Evolutionary conservation across 139 green algal genomes (phyloP), one percentile per base, ranked within the genome.

Genomic region (Chlamydomonas sp.): DNA sequence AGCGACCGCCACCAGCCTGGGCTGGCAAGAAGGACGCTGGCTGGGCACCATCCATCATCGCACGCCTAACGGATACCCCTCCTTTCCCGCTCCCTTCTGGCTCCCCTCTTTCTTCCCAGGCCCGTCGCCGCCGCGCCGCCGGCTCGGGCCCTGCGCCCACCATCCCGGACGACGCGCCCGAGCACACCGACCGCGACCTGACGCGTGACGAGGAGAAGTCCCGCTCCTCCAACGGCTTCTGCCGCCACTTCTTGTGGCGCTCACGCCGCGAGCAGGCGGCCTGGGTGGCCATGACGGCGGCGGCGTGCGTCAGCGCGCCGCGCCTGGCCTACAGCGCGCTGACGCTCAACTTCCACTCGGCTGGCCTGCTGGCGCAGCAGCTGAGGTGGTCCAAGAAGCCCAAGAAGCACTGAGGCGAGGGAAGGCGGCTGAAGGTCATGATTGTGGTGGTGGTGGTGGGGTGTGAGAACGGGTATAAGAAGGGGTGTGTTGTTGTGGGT

Each of bases 201-300:
- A 86, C 82, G 7, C 82, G 82, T n/a, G 82, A 86, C 82, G 82
- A 86, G 71, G 82, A 86, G 69, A 86, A 86, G 71, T 73, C 60
- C 16, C 82, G 82, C 16, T 73, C 60, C 60, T 64, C 20, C 82
- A 86, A 86, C 72, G 82, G 82, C 71, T 86, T 86, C 60, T 80
- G 71, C 82, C 71, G 82, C 71, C 82, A 81, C 74, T 88, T 88
- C 74, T 59, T 88, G 83, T 88, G 83, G 83, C 83, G 83, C 83
- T 79, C 67, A 73, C 66, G n/a, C 12, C 58, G 59, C 7, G 83
- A 88, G 74, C 83, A 81, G 73, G 83, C 73, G 1, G 67, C 58
- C 73, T 82, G 83, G 73, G 83, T 82, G 72, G 83, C 63, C 71
- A 80, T 87, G 83, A 73, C 83, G 14, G 83, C 8, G 64, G 9